phyloP scores from a whole-genome alignment of 768 basidiomycete genomes.

The Arthromyces matolae region DNA sequence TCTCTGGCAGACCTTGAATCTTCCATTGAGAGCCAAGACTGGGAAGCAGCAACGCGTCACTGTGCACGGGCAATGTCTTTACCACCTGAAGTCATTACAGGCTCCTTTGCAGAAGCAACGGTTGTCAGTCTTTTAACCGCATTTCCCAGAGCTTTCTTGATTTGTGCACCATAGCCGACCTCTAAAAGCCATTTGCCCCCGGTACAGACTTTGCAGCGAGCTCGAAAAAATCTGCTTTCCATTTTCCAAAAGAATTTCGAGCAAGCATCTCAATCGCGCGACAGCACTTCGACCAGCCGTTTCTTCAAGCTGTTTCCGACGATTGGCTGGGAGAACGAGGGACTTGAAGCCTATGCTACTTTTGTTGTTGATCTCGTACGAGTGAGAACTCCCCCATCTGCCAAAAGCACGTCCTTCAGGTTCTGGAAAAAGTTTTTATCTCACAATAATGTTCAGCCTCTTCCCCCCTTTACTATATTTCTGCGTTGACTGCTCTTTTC shows the following conservation, averaged over 20 bases:
- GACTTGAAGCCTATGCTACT: slow-evolving; percentile 85
- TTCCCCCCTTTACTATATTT: slow-evolving; percentile 88
- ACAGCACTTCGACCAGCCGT: slow-evolving; percentile 83
- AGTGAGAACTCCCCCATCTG: slow-evolving; percentile 69
- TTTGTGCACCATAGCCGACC: slow-evolving; percentile 64
- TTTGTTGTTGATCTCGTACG: slow-evolving; percentile 92
- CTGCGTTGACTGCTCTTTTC: slow-evolving; percentile 85
- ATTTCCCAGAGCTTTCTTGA: not conserved
- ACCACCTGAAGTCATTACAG: slow-evolving; percentile 71
- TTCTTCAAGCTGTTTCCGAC: slow-evolving; percentile 97
- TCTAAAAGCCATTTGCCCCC: slow-evolving; percentile 86
- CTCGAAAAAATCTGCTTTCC: slow-evolving; percentile 69
- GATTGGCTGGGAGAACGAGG: slow-evolving; percentile 91
- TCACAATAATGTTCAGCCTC: slow-evolving; percentile 54
- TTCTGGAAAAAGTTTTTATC: not conserved
- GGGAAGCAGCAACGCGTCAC: slow-evolving; percentile 92
- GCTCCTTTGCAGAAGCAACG: slow-evolving; percentile 79
- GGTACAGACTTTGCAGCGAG: slow-evolving; percentile 70
- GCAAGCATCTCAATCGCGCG: slow-evolving; percentile 73
- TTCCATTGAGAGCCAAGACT: slow-evolving; percentile 83
- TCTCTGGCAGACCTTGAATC: slow-evolving; percentile 49
- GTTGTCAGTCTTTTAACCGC: slow-evolving; percentile 57
- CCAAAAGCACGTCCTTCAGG: slow-evolving; percentile 61
- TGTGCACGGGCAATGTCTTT: slow-evolving; percentile 89
- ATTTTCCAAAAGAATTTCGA: slow-evolving; percentile 82